Evolutionary conservation across 768 basidiomycete species (phyloP), one percentile per base, ranked within the genome.

Genomic region (Rhizopogon rudus): DNA sequence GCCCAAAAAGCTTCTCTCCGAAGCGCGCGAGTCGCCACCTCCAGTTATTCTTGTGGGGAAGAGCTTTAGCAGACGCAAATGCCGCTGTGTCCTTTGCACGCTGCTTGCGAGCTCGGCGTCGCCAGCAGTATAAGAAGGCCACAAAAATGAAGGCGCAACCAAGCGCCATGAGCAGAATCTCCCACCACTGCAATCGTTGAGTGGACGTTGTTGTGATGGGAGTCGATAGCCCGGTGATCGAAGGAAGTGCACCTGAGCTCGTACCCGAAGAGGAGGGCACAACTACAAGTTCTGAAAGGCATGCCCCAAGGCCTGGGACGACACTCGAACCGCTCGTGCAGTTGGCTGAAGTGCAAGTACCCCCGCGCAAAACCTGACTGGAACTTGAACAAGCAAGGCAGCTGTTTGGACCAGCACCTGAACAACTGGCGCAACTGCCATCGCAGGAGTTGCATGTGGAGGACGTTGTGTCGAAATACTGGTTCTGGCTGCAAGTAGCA

Each of bases 151-250:
- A 88, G 14, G 85, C 84, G 64, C 86, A 87, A 9, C 91, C 88
- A 39, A 91, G 80, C 0, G 84, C 75, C 87, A 92, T 92, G 53
- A 92, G 79, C 54, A 92, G 73, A 60, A 92, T 91, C 72, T 93
- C 77, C 89, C 90, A 92, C 90, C 91, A 92, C 56, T 74, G 72
- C 8, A 91, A 72, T 22, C 75, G 61, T 28, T 72, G 74, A 20
- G 63, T 67, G 17, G 55, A 61, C 28, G 52, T 63, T 16, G 61
- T 69, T 51, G 53, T 57, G 2, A 77, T 78, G 0, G 87, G 86
- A n/a, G 77, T 71, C 42, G 77, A 66, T 56, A 86, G 67, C 28
- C 87, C 86, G 1, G 84, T 77, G 56, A 86, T 70, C 12, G 79
- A 69, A 22, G 86, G 84, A 20, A 84, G 70, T 20, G 74, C 43